A percentile compares a stretch with the other conserved stretches of the same genome.
Conservation (phyloP, 2,329 filamentous ascomycete genomes). For the Xylariomycetidae sp. region DNA sequence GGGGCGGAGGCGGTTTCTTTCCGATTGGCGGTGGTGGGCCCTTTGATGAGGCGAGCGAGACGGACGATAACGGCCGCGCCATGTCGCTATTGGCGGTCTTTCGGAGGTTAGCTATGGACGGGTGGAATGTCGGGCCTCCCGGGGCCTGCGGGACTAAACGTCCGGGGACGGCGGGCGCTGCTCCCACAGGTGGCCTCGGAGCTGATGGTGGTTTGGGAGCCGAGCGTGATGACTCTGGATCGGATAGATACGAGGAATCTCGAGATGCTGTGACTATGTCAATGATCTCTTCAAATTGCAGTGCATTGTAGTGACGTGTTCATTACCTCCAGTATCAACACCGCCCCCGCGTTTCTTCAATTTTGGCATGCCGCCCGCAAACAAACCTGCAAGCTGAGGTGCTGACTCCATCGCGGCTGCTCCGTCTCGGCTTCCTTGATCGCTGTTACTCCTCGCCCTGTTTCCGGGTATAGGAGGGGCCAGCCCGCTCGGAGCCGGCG, state of each 20-base stretch:
- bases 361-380: conserved; percentile 94
- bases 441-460: conserved; percentile 79
- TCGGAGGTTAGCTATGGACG: conserved; percentile 55
- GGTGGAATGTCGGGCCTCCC: conserved; percentile 44
- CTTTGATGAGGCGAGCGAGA: conserved; percentile 53
- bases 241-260: conserved; percentile 72
- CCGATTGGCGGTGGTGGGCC: conserved; percentile 74
- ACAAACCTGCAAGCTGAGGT: conserved; percentile 81
- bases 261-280: conserved; percentile 59
- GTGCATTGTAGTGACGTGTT: background rate
- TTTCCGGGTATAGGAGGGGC: conserved; percentile 69
- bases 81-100: conserved; percentile 48
- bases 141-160: conserved; percentile 42
- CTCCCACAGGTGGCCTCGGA: conserved; percentile 55
- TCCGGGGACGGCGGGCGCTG: conserved; percentile 56
- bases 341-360: conserved; percentile 81
- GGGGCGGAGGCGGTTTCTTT: conserved; percentile 67
- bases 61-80: conserved; percentile 55
- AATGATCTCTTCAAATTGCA: too few relatives aligned
- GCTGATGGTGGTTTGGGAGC: conserved; percentile 52
- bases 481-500: conserved; percentile 52
- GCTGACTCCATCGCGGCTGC: conserved; percentile 49
- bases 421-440: conserved; percentile 51
- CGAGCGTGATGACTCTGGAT: conserved; percentile 60
- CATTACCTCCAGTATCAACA: conserved; percentile 63